Base-by-base conservation (phyloP, 139 green algal genomes). In the Chlorella sp. region DNA sequence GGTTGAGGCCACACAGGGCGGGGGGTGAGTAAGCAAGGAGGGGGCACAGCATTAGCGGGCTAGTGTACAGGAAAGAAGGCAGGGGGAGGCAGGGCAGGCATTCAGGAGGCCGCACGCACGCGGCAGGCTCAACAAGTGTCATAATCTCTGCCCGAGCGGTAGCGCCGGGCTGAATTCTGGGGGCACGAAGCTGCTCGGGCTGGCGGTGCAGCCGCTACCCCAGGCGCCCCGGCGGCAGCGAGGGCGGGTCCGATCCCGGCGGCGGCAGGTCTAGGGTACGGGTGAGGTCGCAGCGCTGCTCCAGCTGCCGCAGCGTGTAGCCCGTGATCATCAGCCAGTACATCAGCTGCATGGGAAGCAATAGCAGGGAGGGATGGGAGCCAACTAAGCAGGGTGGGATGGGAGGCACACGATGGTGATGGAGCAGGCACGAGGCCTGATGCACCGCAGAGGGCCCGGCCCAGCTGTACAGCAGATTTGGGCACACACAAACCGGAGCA, bases 291-390 rank as follows among this genome's bases (percentile, higher is more conserved):
- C 64, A 84, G 13, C 92, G 80, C 62, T 95, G 87, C 76, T 96
- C 93, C 57, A 96, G 82, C 17, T 56, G 89, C 26, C 95, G 92
- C 64, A 98, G 87, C n/a, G 86, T 92, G 90, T 97, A 97, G 20
- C 93, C 93, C 18, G 67, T 74, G 34, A 44, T 47, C 86, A 94
- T 90, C 15, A 97, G 87, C 95, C 94, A 98, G 63, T 94, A 95
- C 83, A 98, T 86, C 74, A 97, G 83, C 38, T 89, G 51, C 51
- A 60, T 2, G 12, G 13, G 12, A 60, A 60, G 15, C 44, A 51
- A 51, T 51, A 6, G 44, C 9, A 51, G 44, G 44, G 44, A 16
- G 6, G 9, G 44, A 9, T 51, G 44, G 44, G n/a, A n/a, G n/a
- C n/a, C n/a, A n/a, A n/a, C n/a, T n/a, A n/a, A n/a, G n/a, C n/a